A percentile compares a stretch with the other conserved stretches of the same genome.
Conservation (phyloP, 2,329 filamentous ascomycete genomes). For the Trichophyton verrucosum region DNA sequence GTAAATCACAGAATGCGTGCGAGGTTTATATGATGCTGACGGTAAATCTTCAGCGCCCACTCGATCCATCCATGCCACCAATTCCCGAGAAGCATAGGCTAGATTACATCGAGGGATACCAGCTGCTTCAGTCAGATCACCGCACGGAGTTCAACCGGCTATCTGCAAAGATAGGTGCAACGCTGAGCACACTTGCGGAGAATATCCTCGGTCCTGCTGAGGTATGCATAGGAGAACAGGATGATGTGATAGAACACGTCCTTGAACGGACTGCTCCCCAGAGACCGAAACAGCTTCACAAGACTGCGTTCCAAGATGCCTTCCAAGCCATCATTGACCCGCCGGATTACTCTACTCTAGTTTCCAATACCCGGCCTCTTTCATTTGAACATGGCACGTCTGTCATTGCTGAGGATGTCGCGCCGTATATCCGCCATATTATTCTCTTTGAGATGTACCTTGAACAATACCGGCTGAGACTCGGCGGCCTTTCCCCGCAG, state of each 20-base stretch:
- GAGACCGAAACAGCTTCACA: conserved; percentile 19
- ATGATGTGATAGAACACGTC: conserved; percentile 21
- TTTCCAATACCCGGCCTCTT: conserved; percentile 40
- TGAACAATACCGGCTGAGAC: conserved; percentile 52
- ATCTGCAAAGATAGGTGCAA: conserved; percentile 23
- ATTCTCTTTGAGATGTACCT: conserved; percentile 61
- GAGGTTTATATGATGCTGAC: conserved; percentile 5
- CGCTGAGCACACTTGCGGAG: conserved; percentile 21
- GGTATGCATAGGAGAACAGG: conserved; percentile 16
- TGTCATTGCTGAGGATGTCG: conserved; percentile 62
- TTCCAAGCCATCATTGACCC: conserved; percentile 42
- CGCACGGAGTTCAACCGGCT: conserved; percentile 34
- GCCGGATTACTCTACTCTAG: conserved; percentile 22
- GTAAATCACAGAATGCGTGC: not conserved
- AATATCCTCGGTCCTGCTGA: conserved; percentile 14
- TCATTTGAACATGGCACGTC: conserved; percentile 61
- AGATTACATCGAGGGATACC: conserved; percentile 44
- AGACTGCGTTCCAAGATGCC: conserved; percentile 33
- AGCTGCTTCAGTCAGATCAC: conserved; percentile 42
- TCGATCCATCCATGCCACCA: conserved; percentile 54
- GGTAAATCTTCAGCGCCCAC: conserved; percentile 28
- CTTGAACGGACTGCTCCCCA: conserved; percentile 16
- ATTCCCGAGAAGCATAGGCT: conserved; percentile 42
- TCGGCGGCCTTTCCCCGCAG: conserved; percentile 52
- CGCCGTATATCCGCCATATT: conserved; percentile 81